Evolutionary conservation across 139 green algal species (phyloP).

Genomic region (Trebouxia sp.): DNA sequence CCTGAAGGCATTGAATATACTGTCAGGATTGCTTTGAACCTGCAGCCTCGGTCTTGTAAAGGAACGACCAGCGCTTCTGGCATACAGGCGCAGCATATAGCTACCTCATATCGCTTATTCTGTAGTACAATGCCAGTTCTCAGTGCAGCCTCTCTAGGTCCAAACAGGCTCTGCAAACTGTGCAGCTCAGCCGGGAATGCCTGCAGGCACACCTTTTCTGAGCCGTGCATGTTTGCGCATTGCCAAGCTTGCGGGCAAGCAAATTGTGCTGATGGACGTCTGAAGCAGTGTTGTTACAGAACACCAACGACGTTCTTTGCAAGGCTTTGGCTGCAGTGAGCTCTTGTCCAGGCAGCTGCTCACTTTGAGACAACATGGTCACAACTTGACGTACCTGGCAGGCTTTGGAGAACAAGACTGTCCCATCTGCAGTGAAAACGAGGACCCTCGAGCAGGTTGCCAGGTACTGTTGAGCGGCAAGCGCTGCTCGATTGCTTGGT

Average conservation of each 20-base stretch:
- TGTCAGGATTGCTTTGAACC: background rate
- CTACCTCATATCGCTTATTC: constrained; percentile 48
- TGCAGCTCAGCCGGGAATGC: constrained; percentile 26
- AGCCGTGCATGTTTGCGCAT: no score
- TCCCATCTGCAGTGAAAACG: constrained; percentile 18
- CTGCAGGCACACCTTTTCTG: no score
- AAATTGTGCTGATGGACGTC: no score
- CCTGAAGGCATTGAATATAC: constrained; percentile 42
- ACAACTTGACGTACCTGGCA: constrained; percentile 26
- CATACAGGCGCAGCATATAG: background rate
- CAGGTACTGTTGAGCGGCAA: constrained; percentile 7
- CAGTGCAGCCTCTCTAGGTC: constrained; percentile 40
- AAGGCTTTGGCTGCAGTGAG: no score
- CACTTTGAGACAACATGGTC: background rate
- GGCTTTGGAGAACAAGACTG: constrained; percentile 24
- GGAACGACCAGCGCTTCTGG: background rate
- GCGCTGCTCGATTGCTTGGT: background rate
- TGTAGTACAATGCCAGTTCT: constrained; percentile 36
- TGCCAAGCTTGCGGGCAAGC: no score
- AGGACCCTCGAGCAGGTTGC: constrained; percentile 33
- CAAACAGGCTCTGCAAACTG: constrained; percentile 26
- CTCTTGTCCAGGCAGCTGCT: no score
- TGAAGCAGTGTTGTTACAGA: no score
- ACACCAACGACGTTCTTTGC: no score
- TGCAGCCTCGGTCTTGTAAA: background rate